Base-by-base conservation (phyloP, 139 green algal genomes). In the Volvox reticuliferus region DNA sequence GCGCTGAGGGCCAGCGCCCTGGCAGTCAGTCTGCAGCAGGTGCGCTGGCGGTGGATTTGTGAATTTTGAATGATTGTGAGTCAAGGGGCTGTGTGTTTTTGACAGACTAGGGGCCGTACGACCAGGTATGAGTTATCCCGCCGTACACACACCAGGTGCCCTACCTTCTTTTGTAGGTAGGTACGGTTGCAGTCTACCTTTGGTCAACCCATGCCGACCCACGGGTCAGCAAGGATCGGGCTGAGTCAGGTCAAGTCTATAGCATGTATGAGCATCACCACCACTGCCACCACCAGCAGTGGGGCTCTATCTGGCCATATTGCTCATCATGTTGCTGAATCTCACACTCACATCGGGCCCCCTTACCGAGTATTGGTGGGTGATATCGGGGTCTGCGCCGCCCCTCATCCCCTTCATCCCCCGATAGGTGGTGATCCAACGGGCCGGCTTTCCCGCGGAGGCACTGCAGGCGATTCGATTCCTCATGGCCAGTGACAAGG, bases 401-500 rank as follows among this genome's bases (percentile, higher is more conserved):
- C 6, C n/a, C n/a, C 62, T 1, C 21, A 21, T 20, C 3, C 21
- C 33, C n/a, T 12, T 26, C 33, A 62, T 28, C 67, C 12, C 67
- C 67, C 67, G 22, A 36, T 35, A 91, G 76, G 87, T 91, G 36
- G 22, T 73, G 63, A 28, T 87, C 77, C 79, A 91, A 79, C 63
- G 88, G 19, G 79, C 21, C 0, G 88, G 76, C 33, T 92, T 95
- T 35, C 86, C 92, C 1, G 55, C 84, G 22, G 83, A 90, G 36
- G 94, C 94, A 9, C 92, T 96, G 68, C 91, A 94, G 79, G 92
- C 92, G 16, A 79, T 95, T 50, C 77, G 93, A 1, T 95, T 90
- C 92, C 85, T 95, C 62, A 44, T 95, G 79, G 90, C 92, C 2
- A 19, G 75, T 24, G 50, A 80, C 22, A 14, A 22, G 65, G 3